These are phyloP conservation scores for Rhododendron griersonianum DNA, from an alignment of 148 eudicot species.

Conservation along the genomic window DNA sequence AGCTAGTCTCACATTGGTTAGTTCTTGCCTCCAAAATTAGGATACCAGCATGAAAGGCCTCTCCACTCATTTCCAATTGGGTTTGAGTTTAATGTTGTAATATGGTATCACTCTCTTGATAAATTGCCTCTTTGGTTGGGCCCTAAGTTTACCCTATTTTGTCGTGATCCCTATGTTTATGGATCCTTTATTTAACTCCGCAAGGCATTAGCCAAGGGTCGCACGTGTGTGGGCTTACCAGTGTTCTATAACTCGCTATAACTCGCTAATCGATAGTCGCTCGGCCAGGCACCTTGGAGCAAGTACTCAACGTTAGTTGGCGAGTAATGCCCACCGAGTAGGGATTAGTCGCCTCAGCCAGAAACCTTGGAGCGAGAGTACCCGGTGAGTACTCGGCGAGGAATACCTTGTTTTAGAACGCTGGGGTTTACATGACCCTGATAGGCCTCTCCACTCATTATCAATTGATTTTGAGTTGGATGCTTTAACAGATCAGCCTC, in stretches of 20 bases:
- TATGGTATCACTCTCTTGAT: not conserved
- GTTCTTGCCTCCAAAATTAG: not conserved
- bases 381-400: too few species aligned
- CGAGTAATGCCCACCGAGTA: too few species aligned
- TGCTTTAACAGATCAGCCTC: not conserved
- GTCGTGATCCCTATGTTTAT: not conserved
- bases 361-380: too few species aligned
- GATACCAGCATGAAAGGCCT: not conserved
- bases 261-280: too few species aligned
- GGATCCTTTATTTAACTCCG: not conserved
- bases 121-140: not conserved
- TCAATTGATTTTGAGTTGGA: too few species aligned
- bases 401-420: too few species aligned
- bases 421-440: too few species aligned
- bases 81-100: not conserved
- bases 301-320: too few species aligned
- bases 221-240: not conserved
- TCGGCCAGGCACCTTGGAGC: too few species aligned
- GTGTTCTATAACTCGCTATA: too few species aligned
- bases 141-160: not conserved
- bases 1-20: not conserved
- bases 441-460: too few species aligned
- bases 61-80: not conserved
- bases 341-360: too few species aligned
- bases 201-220: not conserved